Conservation (phyloP, 768 basidiomycete species). For the Gloeopeniophorella convolvens region DNA sequence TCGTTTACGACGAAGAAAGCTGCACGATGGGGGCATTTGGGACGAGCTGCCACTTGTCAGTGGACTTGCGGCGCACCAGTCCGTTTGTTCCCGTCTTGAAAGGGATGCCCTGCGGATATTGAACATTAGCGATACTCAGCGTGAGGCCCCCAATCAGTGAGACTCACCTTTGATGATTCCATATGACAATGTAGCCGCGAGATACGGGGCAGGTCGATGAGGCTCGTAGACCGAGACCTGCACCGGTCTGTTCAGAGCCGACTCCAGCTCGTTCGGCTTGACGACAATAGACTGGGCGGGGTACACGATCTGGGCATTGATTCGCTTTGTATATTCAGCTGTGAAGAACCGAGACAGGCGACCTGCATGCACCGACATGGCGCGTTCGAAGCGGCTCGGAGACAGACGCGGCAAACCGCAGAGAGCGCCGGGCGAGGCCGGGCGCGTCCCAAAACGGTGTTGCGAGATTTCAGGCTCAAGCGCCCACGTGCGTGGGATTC, state of each 20-base stretch:
- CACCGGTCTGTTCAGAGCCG: slow-evolving; percentile 26
- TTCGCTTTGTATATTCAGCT: slow-evolving; percentile 22
- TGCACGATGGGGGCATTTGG: slow-evolving; percentile 7
- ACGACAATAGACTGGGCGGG: slow-evolving; percentile 26
- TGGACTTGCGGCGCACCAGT: slow-evolving; percentile 21
- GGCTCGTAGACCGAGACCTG: slow-evolving; percentile 28
- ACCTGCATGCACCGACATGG: slow-evolving; percentile 23
- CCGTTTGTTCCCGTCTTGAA: slow-evolving; percentile 30
- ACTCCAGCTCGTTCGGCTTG: slow-evolving; percentile 31
- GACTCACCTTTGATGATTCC: slow-evolving; percentile 28
- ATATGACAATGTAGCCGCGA: slow-evolving; percentile 30
- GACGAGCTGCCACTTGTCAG: background rate
- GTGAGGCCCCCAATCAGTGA: background rate
- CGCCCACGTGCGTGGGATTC: no score
- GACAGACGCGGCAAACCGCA: no score
- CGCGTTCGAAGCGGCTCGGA: no score
- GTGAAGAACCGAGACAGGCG: slow-evolving; percentile 30
- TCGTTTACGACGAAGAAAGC: slow-evolving; percentile 32
- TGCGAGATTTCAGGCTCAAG: no score
- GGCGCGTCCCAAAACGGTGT: no score
- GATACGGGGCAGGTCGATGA: slow-evolving; percentile 22
- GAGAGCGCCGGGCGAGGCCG: no score
- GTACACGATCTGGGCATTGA: slow-evolving; percentile 32
- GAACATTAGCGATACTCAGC: background rate
- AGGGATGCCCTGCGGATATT: slow-evolving; percentile 24